phyloP scores from a whole-genome alignment of 2,329 filamentous ascomycete genomes.

The Claviceps arundinis region DNA sequence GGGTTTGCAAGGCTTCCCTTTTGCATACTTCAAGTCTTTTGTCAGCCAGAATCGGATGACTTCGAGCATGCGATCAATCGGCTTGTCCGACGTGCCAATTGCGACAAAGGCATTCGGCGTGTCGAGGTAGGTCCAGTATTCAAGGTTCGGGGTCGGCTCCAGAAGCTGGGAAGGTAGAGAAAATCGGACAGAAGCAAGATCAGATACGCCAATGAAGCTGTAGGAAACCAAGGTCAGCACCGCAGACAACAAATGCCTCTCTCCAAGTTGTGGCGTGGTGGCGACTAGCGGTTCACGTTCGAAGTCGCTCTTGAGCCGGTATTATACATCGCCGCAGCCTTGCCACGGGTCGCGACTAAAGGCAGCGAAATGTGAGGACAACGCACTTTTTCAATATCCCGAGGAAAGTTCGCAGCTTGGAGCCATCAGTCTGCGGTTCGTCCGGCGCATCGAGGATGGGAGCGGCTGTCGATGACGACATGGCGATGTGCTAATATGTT shows the following conservation, averaged over 20 bases:
- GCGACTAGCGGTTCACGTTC: neutral
- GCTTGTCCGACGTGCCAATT: conserved; percentile 80
- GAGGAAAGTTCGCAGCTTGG: conserved; percentile 80
- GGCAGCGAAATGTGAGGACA: neutral
- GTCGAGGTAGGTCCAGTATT: conserved; percentile 99
- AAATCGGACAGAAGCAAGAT: conserved; percentile 92
- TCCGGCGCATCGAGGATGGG: conserved; percentile 23
- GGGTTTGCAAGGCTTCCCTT: conserved; percentile 96
- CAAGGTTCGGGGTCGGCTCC: conserved; percentile 90
- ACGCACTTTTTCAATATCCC: conserved; percentile 77
- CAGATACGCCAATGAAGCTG: conserved; percentile 89
- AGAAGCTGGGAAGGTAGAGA: conserved; percentile 90
- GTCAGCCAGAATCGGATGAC: conserved; percentile 97
- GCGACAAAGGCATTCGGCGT: conserved; percentile 77
- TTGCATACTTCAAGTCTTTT: conserved; percentile 97
- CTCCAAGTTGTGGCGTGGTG: neutral
- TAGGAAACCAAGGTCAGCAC: conserved; percentile 6
- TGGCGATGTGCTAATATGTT: conserved; percentile 9
- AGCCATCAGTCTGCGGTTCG: conserved; percentile 57
- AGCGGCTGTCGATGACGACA: conserved; percentile 25
- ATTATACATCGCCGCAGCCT: too few relatives aligned
- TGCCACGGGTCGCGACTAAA: neutral
- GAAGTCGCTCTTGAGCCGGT: neutral
- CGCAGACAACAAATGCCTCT: neutral
- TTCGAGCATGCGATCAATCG: conserved; percentile 86